Evolutionary conservation across 78 protist species (phyloP).

Genomic region (Dictyostelium purpureum): DNA sequence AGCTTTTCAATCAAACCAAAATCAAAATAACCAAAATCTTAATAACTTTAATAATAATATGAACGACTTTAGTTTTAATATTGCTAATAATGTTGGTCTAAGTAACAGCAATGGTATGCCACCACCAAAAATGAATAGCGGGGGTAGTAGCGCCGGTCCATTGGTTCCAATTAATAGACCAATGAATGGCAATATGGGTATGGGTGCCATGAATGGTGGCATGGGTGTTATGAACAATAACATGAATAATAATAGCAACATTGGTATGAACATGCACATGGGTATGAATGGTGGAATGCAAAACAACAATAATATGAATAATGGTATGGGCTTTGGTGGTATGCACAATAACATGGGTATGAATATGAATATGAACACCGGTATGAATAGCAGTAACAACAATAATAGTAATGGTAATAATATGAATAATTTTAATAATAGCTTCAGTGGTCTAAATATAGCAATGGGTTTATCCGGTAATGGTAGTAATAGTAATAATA

Average conservation of each 20-base stretch:
- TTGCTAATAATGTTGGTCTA: not conserved
- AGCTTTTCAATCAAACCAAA: constrained; percentile 53
- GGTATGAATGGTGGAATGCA: not conserved
- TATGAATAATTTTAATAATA: not conserved
- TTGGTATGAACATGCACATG: not conserved
- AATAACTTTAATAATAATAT: not conserved
- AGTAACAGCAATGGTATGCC: not conserved
- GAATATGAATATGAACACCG: constrained; percentile 3
- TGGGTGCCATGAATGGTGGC: not conserved
- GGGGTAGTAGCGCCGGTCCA: not conserved
- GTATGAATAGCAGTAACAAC: not conserved
- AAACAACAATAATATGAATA: not conserved
- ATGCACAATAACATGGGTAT: not conserved
- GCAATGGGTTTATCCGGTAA: not conserved
- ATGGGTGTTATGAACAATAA: not conserved
- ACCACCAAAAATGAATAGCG: not conserved
- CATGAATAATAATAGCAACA: not conserved
- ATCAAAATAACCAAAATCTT: not conserved
- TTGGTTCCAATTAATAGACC: not conserved
- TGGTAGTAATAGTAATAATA: no score
- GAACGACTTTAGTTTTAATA: not conserved
- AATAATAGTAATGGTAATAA: not conserved
- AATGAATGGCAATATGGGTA: not conserved
- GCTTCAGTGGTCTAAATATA: not conserved
- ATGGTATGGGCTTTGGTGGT: not conserved